phyloP scores from a whole-genome alignment of 1,284 basidiomycete genomes.

The Veloporphyrellus conicus region DNA sequence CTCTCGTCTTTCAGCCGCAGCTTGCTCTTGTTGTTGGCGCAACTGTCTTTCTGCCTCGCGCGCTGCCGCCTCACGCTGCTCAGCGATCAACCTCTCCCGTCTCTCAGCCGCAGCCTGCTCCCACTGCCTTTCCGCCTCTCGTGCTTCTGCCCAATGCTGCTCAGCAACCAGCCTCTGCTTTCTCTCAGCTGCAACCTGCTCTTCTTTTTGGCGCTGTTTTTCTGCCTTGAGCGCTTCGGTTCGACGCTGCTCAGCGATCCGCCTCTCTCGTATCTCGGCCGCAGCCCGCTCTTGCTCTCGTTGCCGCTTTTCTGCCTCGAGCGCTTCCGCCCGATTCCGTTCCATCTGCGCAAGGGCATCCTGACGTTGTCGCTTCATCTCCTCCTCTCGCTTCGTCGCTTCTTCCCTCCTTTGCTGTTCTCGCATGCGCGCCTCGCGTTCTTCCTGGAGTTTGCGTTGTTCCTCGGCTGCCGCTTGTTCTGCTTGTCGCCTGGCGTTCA shows the following conservation, averaged over 20 bases:
- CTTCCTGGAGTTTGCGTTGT: no score
- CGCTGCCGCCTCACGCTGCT: no score
- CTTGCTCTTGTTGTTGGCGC: not conserved
- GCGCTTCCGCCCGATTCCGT: not conserved
- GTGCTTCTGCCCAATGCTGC: not conserved
- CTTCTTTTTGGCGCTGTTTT: no score
- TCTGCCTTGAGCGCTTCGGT: no score
- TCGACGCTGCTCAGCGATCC: not conserved
- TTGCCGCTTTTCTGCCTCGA: not conserved
- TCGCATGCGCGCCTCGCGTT: not conserved
- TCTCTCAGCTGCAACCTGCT: not conserved
- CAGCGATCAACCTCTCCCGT: not conserved
- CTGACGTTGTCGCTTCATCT: not conserved
- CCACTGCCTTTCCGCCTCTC: no score
- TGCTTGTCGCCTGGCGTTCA: not conserved
- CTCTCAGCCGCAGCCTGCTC: not conserved
- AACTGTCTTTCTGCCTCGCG: not conserved
- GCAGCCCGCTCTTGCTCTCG: not conserved
- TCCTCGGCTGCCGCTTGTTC: not conserved
- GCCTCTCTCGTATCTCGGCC: not conserved
- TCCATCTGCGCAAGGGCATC: not conserved
- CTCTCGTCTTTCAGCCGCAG: not conserved
- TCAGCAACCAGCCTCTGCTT: not conserved
- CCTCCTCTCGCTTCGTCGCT: not conserved
- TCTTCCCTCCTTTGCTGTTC: not conserved